These are phyloP conservation scores for Vitis hybrid DNA, from an alignment of 177 flowering plant genomes.

Conservation along the genomic window DNA sequence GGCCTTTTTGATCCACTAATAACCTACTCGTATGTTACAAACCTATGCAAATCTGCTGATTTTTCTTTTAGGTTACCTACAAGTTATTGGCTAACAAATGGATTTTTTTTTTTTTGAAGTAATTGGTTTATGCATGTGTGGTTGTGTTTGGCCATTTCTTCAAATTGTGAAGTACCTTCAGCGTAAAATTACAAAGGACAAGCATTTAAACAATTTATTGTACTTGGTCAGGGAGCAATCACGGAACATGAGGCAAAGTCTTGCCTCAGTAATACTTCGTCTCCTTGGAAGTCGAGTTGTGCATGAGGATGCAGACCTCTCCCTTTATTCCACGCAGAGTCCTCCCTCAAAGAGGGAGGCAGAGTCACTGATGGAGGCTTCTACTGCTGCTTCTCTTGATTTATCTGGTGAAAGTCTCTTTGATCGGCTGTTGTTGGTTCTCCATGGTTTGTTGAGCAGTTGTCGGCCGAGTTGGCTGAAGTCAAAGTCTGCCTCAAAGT, in stretches of 20 bases:
- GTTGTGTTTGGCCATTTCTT: too few species aligned
- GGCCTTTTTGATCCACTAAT: too few species aligned
- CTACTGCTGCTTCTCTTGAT: conserved; percentile 34
- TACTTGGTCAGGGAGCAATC: conserved; percentile 67
- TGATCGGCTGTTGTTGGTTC: conserved; percentile 69
- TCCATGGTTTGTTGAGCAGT: conserved; percentile 85
- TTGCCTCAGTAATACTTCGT: conserved; percentile 83
- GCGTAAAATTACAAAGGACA: too few species aligned
- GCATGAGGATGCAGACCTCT: conserved; percentile 68
- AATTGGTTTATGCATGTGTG: too few species aligned
- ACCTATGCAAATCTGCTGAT: too few species aligned
- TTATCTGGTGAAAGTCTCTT: conserved; percentile 65
- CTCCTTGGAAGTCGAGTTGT: conserved; percentile 89
- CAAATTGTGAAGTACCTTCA: too few species aligned
- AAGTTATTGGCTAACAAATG: too few species aligned
- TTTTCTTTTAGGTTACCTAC: too few species aligned
- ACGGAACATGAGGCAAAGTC: conserved; percentile 75
- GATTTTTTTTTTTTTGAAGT: too few species aligned
- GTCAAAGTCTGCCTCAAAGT: conserved; percentile 46
- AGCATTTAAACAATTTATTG: too few species aligned
- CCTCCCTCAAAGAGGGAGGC: conserved; percentile 43
- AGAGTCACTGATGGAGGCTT: conserved; percentile 40
- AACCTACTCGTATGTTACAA: too few species aligned
- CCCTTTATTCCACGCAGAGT: conserved; percentile 29
- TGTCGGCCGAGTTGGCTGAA: conserved; percentile 85